Conservation (phyloP, 495 filamentous ascomycete species). For the Ramalina intermedia region DNA sequence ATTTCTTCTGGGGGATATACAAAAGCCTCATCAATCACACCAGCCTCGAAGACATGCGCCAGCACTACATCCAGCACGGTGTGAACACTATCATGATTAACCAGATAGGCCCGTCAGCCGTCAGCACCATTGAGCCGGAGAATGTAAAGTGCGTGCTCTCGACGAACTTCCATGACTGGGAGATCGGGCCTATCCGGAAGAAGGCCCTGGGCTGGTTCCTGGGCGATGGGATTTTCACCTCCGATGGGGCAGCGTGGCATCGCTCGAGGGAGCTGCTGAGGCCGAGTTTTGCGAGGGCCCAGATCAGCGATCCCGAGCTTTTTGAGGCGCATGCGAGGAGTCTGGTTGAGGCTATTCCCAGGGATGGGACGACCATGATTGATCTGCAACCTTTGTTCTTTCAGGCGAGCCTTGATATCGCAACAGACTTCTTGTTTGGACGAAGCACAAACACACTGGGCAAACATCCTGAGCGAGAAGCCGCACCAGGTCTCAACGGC, state of each 20-base stretch:
- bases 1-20: conserved; percentile 17
- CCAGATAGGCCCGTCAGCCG: conserved; percentile 19
- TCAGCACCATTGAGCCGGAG: conserved; percentile 43
- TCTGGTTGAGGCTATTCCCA: conserved; percentile 28
- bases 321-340: conserved; percentile 46
- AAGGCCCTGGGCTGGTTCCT: conserved; percentile 39
- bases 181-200: conserved; percentile 34
- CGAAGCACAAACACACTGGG: conserved; percentile 30
- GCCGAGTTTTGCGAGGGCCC: conserved; percentile 46
- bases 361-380: conserved; percentile 30
- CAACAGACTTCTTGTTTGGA: conserved; percentile 63
- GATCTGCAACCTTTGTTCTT: conserved; percentile 56
- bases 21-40: conserved; percentile 20
- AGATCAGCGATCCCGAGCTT: conserved; percentile 43
- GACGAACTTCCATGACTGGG: conserved; percentile 45
- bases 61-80: conserved; percentile 16
- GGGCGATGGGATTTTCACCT: conserved; percentile 58
- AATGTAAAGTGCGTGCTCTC: conserved; percentile 51
- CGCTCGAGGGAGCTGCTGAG: conserved; percentile 46
- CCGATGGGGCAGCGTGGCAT: conserved; percentile 51
- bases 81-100: conserved; percentile 11
- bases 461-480: no score
- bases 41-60: conserved; percentile 17
- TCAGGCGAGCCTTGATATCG: conserved; percentile 49
- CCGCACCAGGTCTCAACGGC: not conserved